A percentile compares a stretch with the other conserved stretches of the same genome.
Conservation (phyloP, 2,329 filamentous ascomycete species). For the Phyllachora maydis region DNA sequence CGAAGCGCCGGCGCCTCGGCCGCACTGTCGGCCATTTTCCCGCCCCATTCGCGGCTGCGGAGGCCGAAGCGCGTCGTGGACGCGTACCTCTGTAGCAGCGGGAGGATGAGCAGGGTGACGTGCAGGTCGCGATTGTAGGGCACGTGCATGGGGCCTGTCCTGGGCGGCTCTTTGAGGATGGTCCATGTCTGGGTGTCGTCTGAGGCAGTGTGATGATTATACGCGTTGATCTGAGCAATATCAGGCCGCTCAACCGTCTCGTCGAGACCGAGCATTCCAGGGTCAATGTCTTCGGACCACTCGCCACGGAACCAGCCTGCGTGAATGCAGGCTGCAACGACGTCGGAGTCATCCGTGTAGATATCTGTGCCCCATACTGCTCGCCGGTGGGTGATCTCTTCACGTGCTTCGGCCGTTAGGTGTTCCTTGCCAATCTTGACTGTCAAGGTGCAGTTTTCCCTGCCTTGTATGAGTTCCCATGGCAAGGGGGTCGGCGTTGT, state of each 20-base stretch:
- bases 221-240: too few relatives aligned
- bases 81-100: conserved; percentile 55
- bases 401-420: conserved; percentile 45
- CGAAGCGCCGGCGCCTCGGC: conserved; percentile 12
- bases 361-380: conserved; percentile 87
- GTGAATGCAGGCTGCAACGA: conserved; percentile 83
- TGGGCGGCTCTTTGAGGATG: conserved; percentile 30
- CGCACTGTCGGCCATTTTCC: conserved; percentile 21
- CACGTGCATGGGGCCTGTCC: conserved; percentile 38
- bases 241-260: conserved; percentile 9
- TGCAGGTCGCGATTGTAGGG: conserved; percentile 60
- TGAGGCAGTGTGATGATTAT: too few relatives aligned
- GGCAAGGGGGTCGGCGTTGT: conserved; percentile 55
- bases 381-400: conserved; percentile 64
- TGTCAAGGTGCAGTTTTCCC: conserved; percentile 79
- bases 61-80: conserved; percentile 62
- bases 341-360: conserved; percentile 90
- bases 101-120: conserved; percentile 69
- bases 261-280: conserved; percentile 39
- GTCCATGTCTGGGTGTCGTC: conserved; percentile 15
- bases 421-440: conserved; percentile 71
- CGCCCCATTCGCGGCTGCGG: conserved; percentile 60
- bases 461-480: conserved; percentile 45
- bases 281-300: conserved; percentile 62
- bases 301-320: conserved; percentile 81